Conservation (phyloP, 495 filamentous ascomycete genomes). For the Amniculicola lignicola region DNA sequence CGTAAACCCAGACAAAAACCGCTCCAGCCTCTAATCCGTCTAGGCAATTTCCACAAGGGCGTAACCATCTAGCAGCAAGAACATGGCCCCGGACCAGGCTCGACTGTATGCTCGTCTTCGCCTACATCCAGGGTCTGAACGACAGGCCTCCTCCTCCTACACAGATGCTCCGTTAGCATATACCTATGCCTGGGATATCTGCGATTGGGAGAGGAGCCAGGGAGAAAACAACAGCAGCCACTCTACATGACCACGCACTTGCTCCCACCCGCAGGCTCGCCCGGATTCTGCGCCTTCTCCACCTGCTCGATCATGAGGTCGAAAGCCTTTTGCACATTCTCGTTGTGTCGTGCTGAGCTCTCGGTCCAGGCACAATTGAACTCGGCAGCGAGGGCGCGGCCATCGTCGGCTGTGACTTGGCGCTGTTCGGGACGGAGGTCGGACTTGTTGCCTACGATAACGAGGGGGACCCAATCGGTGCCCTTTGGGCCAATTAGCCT, state of each 20-base stretch:
- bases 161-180: no score
- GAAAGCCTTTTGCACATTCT: slow-evolving; percentile 90
- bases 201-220: no score
- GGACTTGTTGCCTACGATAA: slow-evolving; percentile 95
- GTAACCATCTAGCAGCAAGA: no score
- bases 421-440: slow-evolving; percentile 91
- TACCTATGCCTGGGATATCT: no score
- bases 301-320: slow-evolving; percentile 93
- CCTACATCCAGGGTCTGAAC: no score
- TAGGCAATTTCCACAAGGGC: no score
- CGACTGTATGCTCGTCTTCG: no score
- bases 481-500: slow-evolving; percentile 55
- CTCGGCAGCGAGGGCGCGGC: slow-evolving; percentile 73
- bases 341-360: slow-evolving; percentile 86
- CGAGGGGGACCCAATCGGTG: slow-evolving; percentile 84
- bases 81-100: no score
- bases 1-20: no score
- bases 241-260: slow-evolving; percentile 84
- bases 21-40: no score
- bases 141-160: no score
- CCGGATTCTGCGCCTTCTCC: slow-evolving; percentile 90
- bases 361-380: slow-evolving; percentile 93
- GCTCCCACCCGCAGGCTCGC: slow-evolving; percentile 69
- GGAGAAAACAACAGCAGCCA: no score
- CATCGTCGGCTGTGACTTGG: slow-evolving; percentile 82